Base-by-base conservation (phyloP, 78 protist species). In the Cavenderia fasciculata region DNA sequence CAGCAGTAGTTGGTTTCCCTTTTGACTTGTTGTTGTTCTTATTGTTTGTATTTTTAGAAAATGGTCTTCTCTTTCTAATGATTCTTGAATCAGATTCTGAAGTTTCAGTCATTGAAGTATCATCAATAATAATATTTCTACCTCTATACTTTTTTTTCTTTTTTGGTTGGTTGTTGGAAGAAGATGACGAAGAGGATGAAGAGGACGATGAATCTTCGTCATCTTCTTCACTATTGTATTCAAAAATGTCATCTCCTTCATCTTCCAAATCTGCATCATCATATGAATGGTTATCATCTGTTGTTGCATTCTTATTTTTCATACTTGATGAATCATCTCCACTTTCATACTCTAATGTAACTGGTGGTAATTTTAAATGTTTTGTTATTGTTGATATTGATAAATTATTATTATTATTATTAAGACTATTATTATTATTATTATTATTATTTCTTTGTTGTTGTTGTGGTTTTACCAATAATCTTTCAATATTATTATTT, bases 41-140 rank as follows among this genome's bases (percentile, higher is more conserved):
- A 36, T 63, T 69, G 18, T 46, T 49, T 49, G 54, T 77, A 31
- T 62, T 41, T 10, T 77, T 76, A 44, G 75, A 25, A 27, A 44
- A 68, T 11, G 56, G 7, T 34, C 61, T n/a, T 41, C 31, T 31
- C 25, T 47, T 44, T 29, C 52, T 51, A 34, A 33, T 46, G 29
- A 11, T 52, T 19, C 23, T 52, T 4, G 61, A 31, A 33, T 71
- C 78, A 1, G 78, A 71, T 34, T 71, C 78, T 34, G 78, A 71
- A 19, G 78, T 71, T 19, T 71, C 78, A 1, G 62, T 31, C 27
- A 71, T 62, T n/a, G n/a, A n/a, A n/a, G n/a, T n/a, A n/a, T n/a
- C n/a, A n/a, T n/a, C n/a, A n/a, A n/a, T n/a, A n/a, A n/a, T n/a
- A n/a, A n/a, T n/a, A n/a, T n/a, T n/a, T n/a, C n/a, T n/a, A 34